Evolutionary conservation across 805 yeast genomes (phyloP), one percentile per base, ranked within the genome.

Genomic region (Hyphopichia homilentoma): DNA sequence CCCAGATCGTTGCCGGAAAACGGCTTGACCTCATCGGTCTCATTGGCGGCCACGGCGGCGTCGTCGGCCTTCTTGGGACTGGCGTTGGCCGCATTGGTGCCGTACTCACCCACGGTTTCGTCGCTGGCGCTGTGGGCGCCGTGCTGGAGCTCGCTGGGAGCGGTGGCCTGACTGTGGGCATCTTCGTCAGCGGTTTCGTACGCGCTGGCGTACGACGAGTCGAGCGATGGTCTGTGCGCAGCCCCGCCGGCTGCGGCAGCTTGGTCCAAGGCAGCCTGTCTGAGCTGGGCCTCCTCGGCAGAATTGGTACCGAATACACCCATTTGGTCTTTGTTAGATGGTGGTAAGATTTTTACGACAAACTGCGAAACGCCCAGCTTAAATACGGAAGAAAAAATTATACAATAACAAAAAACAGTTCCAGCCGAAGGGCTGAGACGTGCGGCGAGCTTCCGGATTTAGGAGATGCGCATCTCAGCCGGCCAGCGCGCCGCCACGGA

Each of bases 281-380:
- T 42, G 27, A 59, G 40, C 11, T 41, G 44, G 6, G 41, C 47
- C 36, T 59, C 64, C 32, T 62, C 68, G 9, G 43, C 31, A 18
- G 45, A 25, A 4, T 62, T 50, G 6, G 66, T 52, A 7, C 69
- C 67, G 26, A 63, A 57, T n/a, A 57, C 28, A 5, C 57, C 66
- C 67, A 62, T 61, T n/a, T n/a, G n/a, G n/a, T n/a, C n/a, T n/a
- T n/a, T n/a, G n/a, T n/a, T n/a, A n/a, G n/a, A n/a, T n/a, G n/a
- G n/a, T n/a, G n/a, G n/a, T n/a, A n/a, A n/a, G n/a, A 2, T 7
- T 27, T 5, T 8, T 14, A 5, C 6, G 17, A 16, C 13, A 27
- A 32, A 6, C 16, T 7, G 19, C 7, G 12, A 17, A n/a, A 19
- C 16, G 23, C 7, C 8, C 18, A 9, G 20, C 9, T 7, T n/a